Base-by-base conservation (phyloP, 225 moss, liverwort and hornwort genomes). In the Thuidium tamariscinum region DNA sequence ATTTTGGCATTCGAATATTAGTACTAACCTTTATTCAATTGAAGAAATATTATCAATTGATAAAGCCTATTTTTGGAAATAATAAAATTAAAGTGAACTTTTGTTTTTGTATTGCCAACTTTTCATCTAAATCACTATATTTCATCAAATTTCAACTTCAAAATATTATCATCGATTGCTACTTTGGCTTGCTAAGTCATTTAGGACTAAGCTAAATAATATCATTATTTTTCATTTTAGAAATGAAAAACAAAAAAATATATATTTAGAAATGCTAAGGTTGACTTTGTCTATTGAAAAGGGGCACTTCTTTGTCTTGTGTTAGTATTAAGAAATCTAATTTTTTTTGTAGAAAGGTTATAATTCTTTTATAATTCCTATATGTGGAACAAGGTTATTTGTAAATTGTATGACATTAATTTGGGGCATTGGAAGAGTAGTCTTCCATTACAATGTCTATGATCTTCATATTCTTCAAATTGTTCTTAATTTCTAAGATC, bases 361-460 rank as follows among this genome's bases (percentile, higher is more conserved):
- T 3, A 68, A 69, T 41, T 7, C 2, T 41, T 23, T 39, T 25
- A 41, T 41, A 13, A 69, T 41, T 25, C 25, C 2, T 13, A 25
- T 3, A 41, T 0, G 0, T 25, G 1, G 26, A 69, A 41, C 1
- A 42, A 14, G 2, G 42, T n/a, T n/a, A n/a, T n/a, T n/a, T n/a
- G 2, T 5, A 1, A 69, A 2, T 15, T 3, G 2, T 26, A 14
- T 16, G 26, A 69, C n/a, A 0, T 41, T 2, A 69, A 69, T 26
- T 42, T 69, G 15, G 26, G 5, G 23, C 8, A 15, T 42, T 41
- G 5, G 26, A 41, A 69, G 42, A 69, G 1, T 69, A 4, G 14
- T 69, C 26, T 8, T 41, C 5, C 42, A 5, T 9, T 69, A 42
- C 15, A 42, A 14, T 41, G 1, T 26, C 4, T 26, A 26, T 8